These are phyloP conservation scores for Paradendryphiella salina DNA, from an alignment of 2,329 filamentous ascomycete genomes.

Conservation along the genomic window DNA sequence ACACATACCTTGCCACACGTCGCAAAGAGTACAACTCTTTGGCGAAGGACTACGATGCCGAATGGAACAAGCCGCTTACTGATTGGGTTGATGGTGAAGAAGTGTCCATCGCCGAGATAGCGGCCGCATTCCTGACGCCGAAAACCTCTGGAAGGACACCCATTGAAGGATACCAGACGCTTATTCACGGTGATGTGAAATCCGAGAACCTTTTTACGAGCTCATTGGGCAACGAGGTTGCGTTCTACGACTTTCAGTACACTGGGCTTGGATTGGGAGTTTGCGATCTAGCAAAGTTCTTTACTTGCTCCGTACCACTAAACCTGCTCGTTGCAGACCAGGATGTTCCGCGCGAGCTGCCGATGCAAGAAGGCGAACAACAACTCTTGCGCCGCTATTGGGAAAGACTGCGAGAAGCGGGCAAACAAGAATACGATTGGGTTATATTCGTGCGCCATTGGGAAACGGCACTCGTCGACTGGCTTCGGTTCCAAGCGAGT, in stretches of 20 bases:
- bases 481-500: constrained; percentile 56
- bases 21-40: constrained; percentile 59
- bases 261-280: constrained; percentile 66
- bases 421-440: constrained; percentile 57
- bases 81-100: constrained; percentile 21
- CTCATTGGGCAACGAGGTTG: constrained; percentile 54
- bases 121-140: constrained; percentile 57
- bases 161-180: constrained; percentile 54
- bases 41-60: constrained; percentile 51
- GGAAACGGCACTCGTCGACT: constrained; percentile 69
- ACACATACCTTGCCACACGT: constrained; percentile 69
- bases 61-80: constrained; percentile 61
- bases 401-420: constrained; percentile 38
- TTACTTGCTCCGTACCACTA: constrained; percentile 66
- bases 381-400: constrained; percentile 58
- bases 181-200: constrained; percentile 71
- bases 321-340: constrained; percentile 52
- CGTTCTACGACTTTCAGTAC: constrained; percentile 73
- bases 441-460: constrained; percentile 61
- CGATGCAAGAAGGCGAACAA: constrained; percentile 58
- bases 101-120: constrained; percentile 56
- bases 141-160: constrained; percentile 33
- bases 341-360: constrained; percentile 46
- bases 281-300: constrained; percentile 68
- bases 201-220: constrained; percentile 69